A percentile compares a stretch with the other conserved stretches of the same genome.
These are phyloP conservation scores for Dimocarpus longan DNA, from an alignment of 345 rosid genomes.

Conservation along the genomic window DNA sequence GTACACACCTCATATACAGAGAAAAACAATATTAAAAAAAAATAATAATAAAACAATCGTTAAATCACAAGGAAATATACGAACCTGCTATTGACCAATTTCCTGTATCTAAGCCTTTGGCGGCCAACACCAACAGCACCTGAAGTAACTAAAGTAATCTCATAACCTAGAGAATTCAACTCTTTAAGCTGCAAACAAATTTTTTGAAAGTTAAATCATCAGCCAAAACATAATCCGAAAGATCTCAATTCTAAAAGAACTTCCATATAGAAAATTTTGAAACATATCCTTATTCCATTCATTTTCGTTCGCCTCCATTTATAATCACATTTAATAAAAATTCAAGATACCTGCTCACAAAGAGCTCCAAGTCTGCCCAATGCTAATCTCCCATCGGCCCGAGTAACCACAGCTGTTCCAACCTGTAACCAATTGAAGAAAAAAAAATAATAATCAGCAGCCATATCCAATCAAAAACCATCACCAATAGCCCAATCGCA, in stretches of 20 bases:
- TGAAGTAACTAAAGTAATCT: conserved; percentile 55
- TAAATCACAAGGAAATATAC: neutral
- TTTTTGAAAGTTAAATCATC: neutral
- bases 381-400: conserved; percentile 58
- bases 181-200: conserved; percentile 49
- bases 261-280: neutral
- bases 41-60: neutral
- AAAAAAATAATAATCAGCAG: neutral
- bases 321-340: neutral
- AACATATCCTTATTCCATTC: neutral
- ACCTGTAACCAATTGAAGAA: conserved; percentile 33
- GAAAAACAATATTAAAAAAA: neutral
- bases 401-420: conserved; percentile 70
- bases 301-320: neutral
- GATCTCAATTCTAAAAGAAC: neutral
- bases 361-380: conserved; percentile 61
- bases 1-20: neutral
- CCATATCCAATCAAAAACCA: neutral
- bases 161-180: conserved; percentile 46
- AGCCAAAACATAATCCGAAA: neutral
- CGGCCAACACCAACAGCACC: conserved; percentile 71
- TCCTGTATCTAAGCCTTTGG: conserved; percentile 54
- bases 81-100: conserved; percentile 59
- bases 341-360: conserved; percentile 55
- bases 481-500: neutral